These are phyloP conservation scores for Leccinum huronense DNA, from an alignment of 1,284 basidiomycete species.

Conservation along the genomic window DNA sequence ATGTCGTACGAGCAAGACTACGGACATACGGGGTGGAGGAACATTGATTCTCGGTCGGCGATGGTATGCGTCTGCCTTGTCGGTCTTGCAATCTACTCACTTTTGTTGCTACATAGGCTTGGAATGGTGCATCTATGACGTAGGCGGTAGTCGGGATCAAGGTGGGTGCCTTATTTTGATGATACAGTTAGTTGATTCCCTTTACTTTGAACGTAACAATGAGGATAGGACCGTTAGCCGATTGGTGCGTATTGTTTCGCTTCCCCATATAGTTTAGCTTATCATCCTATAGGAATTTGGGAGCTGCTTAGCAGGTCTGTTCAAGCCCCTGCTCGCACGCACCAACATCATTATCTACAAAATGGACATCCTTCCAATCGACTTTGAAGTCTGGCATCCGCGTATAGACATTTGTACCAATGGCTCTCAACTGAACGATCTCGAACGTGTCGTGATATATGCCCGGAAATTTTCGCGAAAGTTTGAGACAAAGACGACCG, in stretches of 20 bases:
- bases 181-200: constrained; percentile 39
- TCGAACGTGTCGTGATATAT: constrained; percentile 39
- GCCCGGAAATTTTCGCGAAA: constrained; percentile 49
- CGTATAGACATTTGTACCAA: constrained; percentile 60
- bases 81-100: constrained; percentile 12
- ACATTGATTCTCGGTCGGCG: constrained; percentile 56
- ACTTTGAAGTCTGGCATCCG: constrained; percentile 57
- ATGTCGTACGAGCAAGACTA: constrained; percentile 65
- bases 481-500: constrained; percentile 29
- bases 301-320: constrained; percentile 49
- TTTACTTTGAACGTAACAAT: constrained; percentile 23
- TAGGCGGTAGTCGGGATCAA: constrained; percentile 58
- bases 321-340: constrained; percentile 52
- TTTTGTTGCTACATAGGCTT: constrained; percentile 37
- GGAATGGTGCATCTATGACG: constrained; percentile 68
- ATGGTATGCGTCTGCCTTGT: constrained; percentile 36
- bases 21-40: constrained; percentile 70
- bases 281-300: constrained; percentile 54
- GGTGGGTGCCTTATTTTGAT: constrained; percentile 69
- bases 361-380: constrained; percentile 57
- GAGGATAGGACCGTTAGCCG: constrained; percentile 45
- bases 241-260: constrained; percentile 23
- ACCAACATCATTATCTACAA: constrained; percentile 67
- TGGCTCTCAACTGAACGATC: constrained; percentile 58
- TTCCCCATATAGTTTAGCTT: background rate